Percentiles rank a stretch among this genome's conserved stretches.
Conservation (phyloP, 176 grass and related monocot genomes). For the Eragrostis curvula region DNA sequence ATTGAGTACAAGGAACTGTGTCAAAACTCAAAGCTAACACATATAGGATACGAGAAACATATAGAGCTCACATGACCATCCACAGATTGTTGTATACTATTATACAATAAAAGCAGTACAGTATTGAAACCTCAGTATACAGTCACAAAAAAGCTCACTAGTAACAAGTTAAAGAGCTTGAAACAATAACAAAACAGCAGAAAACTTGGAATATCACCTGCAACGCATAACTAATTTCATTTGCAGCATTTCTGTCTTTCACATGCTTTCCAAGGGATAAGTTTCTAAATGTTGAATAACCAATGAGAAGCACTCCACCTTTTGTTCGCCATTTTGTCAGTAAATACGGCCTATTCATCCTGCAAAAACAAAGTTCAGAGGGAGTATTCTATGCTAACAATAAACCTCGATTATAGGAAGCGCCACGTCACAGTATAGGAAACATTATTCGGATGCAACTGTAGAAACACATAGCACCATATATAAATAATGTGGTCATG, state of each 20-base stretch:
- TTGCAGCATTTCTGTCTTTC: constrained; percentile 72
- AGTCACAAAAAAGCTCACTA: constrained; percentile 12
- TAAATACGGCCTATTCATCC: constrained; percentile 79
- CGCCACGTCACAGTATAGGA: constrained; percentile 11
- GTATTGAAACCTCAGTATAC: constrained; percentile 24
- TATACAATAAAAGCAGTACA: not conserved
- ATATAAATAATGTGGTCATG: not conserved
- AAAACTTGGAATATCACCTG: constrained; percentile 58
- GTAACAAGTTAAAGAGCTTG: constrained; percentile 9
- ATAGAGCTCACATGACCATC: constrained; percentile 13
- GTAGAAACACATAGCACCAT: not conserved
- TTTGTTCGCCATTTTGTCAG: constrained; percentile 83
- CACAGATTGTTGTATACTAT: constrained; percentile 12
- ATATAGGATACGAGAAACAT: constrained; percentile 4
- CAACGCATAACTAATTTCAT: constrained; percentile 73
- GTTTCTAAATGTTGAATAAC: constrained; percentile 93
- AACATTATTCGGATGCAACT: constrained; percentile 7
- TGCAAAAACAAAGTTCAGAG: constrained; percentile 37
- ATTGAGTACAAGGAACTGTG: constrained; percentile 37
- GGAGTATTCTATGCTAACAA: constrained; percentile 22
- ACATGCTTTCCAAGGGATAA: constrained; percentile 83
- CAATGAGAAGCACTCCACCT: constrained; percentile 92
- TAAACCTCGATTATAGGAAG: not conserved
- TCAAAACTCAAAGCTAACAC: constrained; percentile 34
- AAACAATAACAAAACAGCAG: constrained; percentile 14